These are phyloP conservation scores for Lepidium sativum DNA, from an alignment of 345 rosid species.

Conservation along the genomic window DNA sequence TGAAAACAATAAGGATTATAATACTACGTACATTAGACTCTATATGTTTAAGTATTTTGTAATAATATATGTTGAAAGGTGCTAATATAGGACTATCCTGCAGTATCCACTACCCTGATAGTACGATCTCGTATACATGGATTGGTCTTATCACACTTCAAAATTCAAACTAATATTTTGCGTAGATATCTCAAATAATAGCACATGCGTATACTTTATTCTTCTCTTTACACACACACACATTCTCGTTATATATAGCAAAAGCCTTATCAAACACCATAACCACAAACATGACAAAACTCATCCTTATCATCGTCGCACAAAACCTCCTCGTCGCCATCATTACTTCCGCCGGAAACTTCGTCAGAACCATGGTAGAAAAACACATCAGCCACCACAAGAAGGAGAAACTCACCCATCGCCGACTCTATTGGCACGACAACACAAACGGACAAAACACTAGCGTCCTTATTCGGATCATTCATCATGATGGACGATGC, in stretches of 20 bases:
- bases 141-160: neutral
- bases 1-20: too few species aligned
- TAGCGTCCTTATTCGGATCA: conserved; percentile 7
- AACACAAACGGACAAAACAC: conserved; percentile 20
- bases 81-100: too few species aligned
- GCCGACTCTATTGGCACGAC: conserved; percentile 40
- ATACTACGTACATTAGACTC: too few species aligned
- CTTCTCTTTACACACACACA: neutral
- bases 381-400: neutral
- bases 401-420: conserved; percentile 33
- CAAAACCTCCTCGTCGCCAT: neutral
- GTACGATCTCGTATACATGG: neutral
- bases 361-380: neutral
- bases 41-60: too few species aligned
- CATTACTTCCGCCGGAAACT: neutral
- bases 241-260: neutral
- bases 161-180: neutral
- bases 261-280: neutral
- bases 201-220: neutral
- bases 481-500: conserved; percentile 33
- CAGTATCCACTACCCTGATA: neutral
- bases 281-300: too few species aligned
- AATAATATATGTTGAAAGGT: too few species aligned
- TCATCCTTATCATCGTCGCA: neutral
- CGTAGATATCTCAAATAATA: neutral